Percentiles rank a stretch among this genome's conserved stretches.
Conservation (phyloP, 2,329 filamentous ascomycete species). For the Hypoxylon sp. region DNA sequence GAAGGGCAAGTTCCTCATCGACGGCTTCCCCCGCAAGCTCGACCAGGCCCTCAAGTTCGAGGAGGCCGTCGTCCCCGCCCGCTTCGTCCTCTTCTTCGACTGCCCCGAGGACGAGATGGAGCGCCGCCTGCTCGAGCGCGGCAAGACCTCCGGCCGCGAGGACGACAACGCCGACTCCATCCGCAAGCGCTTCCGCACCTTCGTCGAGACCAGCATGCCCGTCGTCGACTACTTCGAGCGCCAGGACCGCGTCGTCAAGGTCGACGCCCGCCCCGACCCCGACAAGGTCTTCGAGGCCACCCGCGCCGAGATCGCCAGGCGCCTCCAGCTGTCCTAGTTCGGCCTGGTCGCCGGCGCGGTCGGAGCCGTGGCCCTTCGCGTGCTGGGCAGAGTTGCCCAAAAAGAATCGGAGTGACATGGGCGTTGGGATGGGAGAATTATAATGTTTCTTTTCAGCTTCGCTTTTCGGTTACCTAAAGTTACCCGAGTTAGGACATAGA, state of each 20-base stretch:
- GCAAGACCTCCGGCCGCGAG: slow-evolving; percentile 89
- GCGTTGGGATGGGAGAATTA: too few relatives aligned
- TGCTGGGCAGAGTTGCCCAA: too few relatives aligned
- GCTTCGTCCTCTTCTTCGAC: slow-evolving; percentile 93
- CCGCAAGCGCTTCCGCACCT: slow-evolving; percentile 94
- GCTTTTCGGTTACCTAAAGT: background rate
- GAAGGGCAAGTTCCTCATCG: slow-evolving; percentile 80
- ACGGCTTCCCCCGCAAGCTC: slow-evolving; percentile 94
- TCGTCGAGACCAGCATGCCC: slow-evolving; percentile 97
- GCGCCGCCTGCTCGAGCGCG: slow-evolving; percentile 83
- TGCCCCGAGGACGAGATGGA: slow-evolving; percentile 93
- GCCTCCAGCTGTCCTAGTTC: slow-evolving; percentile 50
- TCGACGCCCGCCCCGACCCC: slow-evolving; percentile 77
- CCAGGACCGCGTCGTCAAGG: slow-evolving; percentile 82
- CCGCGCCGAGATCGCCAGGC: slow-evolving; percentile 61
- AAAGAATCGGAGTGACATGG: too few relatives aligned
- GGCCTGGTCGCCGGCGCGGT: background rate
- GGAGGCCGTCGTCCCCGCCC: slow-evolving; percentile 83
- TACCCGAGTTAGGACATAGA: slow-evolving; percentile 4
- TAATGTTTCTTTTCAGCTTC: too few relatives aligned
- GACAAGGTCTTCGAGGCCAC: slow-evolving; percentile 71
- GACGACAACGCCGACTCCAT: slow-evolving; percentile 98
- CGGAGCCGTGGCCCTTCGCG: background rate
- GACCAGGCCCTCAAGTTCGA: slow-evolving; percentile 97
- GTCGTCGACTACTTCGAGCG: slow-evolving; percentile 87